phyloP scores from a whole-genome alignment of 768 basidiomycete genomes.

The Dictyophora rubrovolvata region DNA sequence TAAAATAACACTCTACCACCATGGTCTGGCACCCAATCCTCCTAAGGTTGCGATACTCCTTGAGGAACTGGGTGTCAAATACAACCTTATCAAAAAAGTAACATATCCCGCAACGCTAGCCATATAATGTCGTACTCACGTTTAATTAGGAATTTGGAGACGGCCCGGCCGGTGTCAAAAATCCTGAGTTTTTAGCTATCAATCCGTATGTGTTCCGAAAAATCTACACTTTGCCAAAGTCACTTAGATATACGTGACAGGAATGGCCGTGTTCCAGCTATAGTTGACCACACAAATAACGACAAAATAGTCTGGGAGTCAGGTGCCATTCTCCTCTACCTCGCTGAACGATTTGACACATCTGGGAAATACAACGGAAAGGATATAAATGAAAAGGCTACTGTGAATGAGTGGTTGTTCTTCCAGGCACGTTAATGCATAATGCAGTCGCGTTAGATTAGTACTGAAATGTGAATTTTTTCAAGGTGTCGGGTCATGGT shows the following conservation, averaged over 20 bases:
- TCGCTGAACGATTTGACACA: conserved; percentile 71
- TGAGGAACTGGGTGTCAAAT: neutral
- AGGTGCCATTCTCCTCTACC: conserved; percentile 75
- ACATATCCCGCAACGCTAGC: neutral
- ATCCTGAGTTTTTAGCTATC: neutral
- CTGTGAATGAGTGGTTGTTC: neutral
- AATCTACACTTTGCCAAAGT: neutral
- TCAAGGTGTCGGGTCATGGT: conserved; percentile 4
- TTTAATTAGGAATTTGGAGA: neutral
- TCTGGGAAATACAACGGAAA: conserved; percentile 44
- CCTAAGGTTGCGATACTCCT: conserved; percentile 1
- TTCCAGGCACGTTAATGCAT: neutral
- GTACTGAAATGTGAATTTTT: neutral
- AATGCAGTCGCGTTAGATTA: neutral
- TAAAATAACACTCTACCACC: neutral
- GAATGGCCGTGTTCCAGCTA: conserved; percentile 57
- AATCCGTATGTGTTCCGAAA: neutral
- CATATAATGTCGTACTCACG: neutral
- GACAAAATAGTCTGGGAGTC: conserved; percentile 65
- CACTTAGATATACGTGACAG: neutral
- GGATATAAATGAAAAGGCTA: neutral
- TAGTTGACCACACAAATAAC: conserved; percentile 46
- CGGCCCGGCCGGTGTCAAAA: neutral
- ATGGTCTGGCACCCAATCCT: neutral
- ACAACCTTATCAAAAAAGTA: neutral